Conservation (phyloP, 805 yeast genomes). For the Lachancea sp. region DNA sequence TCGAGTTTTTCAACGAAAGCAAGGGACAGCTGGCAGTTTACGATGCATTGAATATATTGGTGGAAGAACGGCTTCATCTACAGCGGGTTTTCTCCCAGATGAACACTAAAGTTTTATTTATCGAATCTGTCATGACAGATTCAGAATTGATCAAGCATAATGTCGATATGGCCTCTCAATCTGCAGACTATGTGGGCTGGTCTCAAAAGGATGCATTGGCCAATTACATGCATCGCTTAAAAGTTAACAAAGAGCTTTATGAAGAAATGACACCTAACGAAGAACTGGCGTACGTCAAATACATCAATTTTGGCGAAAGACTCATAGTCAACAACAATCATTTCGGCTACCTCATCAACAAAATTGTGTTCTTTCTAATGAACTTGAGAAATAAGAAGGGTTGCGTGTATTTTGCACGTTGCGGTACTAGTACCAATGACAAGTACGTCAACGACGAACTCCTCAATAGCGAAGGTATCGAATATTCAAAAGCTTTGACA, state of each 20-base stretch:
- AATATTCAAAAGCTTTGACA: constrained; percentile 60
- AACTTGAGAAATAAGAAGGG: constrained; percentile 84
- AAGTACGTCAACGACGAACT: constrained; percentile 75
- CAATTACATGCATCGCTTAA: constrained; percentile 71
- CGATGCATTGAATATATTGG: constrained; percentile 88
- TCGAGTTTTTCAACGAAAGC: constrained; percentile 60
- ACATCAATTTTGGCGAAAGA: constrained; percentile 84
- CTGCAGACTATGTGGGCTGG: constrained; percentile 84
- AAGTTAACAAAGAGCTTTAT: constrained; percentile 59
- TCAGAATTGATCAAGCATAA: constrained; percentile 61
- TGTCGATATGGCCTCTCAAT: constrained; percentile 75
- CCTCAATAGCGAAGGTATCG: constrained; percentile 64
- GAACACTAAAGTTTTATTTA: constrained; percentile 73
- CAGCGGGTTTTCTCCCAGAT: constrained; percentile 46
- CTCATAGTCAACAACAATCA: constrained; percentile 73
- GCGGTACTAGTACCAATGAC: constrained; percentile 45
- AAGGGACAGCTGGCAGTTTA: constrained; percentile 93
- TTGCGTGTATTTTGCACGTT: constrained; percentile 86
- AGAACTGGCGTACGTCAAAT: constrained; percentile 68
- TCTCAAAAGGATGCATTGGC: constrained; percentile 63
- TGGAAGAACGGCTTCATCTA: constrained; percentile 56
- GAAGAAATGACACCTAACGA: constrained; percentile 58
- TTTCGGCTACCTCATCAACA: constrained; percentile 82
- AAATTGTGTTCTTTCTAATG: constrained; percentile 88
- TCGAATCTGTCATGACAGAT: constrained; percentile 82